A percentile compares a stretch with the other conserved stretches of the same genome.
Evolutionary conservation across 495 filamentous ascomycete species (phyloP).

Genomic region (Penicillium waksmanii): DNA sequence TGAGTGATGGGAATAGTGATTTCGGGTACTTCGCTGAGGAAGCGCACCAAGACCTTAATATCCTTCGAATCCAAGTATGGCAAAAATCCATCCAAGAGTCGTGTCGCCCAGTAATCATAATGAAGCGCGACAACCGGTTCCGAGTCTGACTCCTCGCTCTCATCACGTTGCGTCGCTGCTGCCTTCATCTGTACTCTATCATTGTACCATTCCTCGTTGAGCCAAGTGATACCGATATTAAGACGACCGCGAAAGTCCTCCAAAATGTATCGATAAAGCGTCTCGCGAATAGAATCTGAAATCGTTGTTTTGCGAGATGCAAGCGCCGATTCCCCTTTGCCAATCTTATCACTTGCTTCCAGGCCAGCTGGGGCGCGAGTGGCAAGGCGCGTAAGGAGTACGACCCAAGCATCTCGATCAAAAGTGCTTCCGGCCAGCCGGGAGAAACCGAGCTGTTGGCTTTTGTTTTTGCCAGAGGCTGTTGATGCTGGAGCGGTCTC

Average conservation of each 20-base stretch:
- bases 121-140: conserved; percentile 48
- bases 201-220: conserved; percentile 98
- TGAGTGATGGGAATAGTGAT: conserved; percentile 70
- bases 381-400: conserved; percentile 81
- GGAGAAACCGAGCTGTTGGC: conserved; percentile 65
- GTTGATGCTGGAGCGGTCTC: conserved; percentile 62
- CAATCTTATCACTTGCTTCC: conserved; percentile 49
- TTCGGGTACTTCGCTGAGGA: conserved; percentile 88
- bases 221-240: conserved; percentile 84
- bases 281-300: conserved; percentile 73
- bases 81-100: conserved; percentile 82
- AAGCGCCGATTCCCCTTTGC: conserved; percentile 28
- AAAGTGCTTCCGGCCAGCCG: conserved; percentile 82
- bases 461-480: conserved; percentile 35
- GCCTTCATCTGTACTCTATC: conserved; percentile 66
- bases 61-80: conserved; percentile 86
- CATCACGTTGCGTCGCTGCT: conserved; percentile 40
- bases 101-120: conserved; percentile 80
- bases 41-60: conserved; percentile 78
- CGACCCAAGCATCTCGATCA: conserved; percentile 90
- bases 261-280: conserved; percentile 79
- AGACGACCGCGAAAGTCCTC: conserved; percentile 89
- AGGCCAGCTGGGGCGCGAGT: conserved; percentile 75
- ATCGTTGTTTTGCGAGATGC: conserved; percentile 41
- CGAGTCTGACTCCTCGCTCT: conserved; percentile 36